A percentile compares a stretch with the other conserved stretches of the same genome.
Evolutionary conservation across 2,329 filamentous ascomycete species (phyloP).

Genomic region (Diaporthe sp.): DNA sequence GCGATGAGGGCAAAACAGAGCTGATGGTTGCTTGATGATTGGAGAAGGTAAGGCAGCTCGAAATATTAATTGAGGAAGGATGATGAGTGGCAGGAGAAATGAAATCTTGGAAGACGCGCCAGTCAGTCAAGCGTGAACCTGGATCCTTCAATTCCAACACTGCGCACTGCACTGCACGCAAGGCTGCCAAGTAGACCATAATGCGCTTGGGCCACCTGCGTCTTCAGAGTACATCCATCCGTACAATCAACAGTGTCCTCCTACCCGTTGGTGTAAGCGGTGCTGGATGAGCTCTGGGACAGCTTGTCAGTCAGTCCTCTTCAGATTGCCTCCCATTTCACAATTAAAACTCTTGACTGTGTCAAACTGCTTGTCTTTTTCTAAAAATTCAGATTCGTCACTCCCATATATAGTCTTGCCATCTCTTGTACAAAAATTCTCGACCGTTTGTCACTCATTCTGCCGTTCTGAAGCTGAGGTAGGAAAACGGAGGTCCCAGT

Average conservation of each 20-base stretch:
- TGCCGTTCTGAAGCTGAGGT: not conserved
- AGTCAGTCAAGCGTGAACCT: slow-evolving; percentile 26
- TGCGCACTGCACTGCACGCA: slow-evolving; percentile 4
- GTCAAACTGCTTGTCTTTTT: too few relatives aligned
- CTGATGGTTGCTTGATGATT: slow-evolving; percentile 1
- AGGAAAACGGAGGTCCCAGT: not conserved
- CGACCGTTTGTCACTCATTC: not conserved
- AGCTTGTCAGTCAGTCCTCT: not conserved
- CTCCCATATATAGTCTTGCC: too few relatives aligned
- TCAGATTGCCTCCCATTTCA: not conserved
- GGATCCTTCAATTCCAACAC: slow-evolving; percentile 31
- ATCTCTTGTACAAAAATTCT: too few relatives aligned
- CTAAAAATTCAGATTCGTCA: not conserved
- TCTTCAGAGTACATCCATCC: not conserved
- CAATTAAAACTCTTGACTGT: not conserved
- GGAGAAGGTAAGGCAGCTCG: not conserved
- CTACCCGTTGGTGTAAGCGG: not conserved
- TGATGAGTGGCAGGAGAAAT: slow-evolving; percentile 4
- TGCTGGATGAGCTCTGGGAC: not conserved
- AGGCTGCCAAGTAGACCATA: slow-evolving; percentile 6
- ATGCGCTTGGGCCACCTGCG: not conserved
- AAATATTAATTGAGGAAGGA: not conserved
- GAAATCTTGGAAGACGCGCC: slow-evolving; percentile 13
- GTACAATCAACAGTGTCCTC: too few relatives aligned
- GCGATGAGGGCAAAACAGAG: not conserved